These are phyloP conservation scores for Penicillium aurantiogriseum DNA, from an alignment of 2,329 filamentous ascomycete genomes.

Conservation along the genomic window DNA sequence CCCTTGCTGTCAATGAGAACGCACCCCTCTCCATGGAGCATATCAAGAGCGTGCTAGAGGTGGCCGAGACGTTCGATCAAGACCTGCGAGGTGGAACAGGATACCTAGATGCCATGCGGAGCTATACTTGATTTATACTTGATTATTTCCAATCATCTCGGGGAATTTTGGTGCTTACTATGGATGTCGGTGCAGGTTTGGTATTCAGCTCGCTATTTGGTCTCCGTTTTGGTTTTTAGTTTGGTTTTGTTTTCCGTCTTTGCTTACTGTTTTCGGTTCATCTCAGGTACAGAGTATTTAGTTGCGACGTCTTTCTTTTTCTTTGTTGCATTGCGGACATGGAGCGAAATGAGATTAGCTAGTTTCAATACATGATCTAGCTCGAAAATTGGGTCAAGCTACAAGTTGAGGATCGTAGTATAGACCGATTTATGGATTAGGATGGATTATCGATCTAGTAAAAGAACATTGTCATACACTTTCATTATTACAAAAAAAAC, in stretches of 20 bases:
- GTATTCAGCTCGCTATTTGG: not conserved
- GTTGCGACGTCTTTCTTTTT: not conserved
- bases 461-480: slow-evolving; percentile 10
- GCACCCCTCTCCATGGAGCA: slow-evolving; percentile 73
- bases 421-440: slow-evolving; percentile 3
- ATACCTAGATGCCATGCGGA: slow-evolving; percentile 80
- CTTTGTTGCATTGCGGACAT: not conserved
- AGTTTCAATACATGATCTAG: not conserved
- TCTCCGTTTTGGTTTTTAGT: no score
- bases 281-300: not conserved
- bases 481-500: slow-evolving; percentile 8
- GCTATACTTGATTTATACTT: slow-evolving; percentile 54
- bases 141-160: not conserved
- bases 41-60: slow-evolving; percentile 78
- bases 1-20: slow-evolving; percentile 73
- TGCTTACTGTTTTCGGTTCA: not conserved
- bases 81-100: slow-evolving; percentile 79
- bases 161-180: not conserved
- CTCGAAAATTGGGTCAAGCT: not conserved
- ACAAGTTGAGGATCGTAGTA: not conserved
- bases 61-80: slow-evolving; percentile 76
- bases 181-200: not conserved
- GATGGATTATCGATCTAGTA: slow-evolving; percentile 1
- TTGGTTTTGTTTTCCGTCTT: not conserved
- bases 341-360: not conserved